Evolutionary conservation across 139 green algal species (phyloP), one percentile per base, ranked within the genome.

Genomic region (Tetraselmis chui): DNA sequence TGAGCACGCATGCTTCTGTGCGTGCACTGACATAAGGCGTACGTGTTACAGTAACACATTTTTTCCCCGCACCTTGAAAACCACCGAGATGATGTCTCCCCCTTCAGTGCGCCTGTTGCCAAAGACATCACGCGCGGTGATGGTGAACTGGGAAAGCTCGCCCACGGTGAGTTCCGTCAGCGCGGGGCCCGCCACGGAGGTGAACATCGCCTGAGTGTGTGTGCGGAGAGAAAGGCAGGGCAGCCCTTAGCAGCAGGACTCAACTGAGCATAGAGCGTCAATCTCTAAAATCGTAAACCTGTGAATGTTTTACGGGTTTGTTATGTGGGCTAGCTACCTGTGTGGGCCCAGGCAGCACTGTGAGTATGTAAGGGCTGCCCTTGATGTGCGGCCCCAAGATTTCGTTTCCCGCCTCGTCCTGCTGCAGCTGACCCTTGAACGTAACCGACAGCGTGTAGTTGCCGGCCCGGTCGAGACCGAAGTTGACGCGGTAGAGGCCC

Each of bases 371-470:
- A 2, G 77, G 77, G 58, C 28, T 59, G 28, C 32, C 32, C 29
- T 59, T 59, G 77, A 80, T 80, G 77, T 80, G 29, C 77, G 77
- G 31, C 24, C 77, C 77, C 23, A 80, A 18, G 77, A 59, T 32
- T 22, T 31, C 32, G 29, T 59, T 32, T 2, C 24, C 24, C 2
- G 31, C 77, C 24, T 80, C 77, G 29, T 80, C 27, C 23, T 31
- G 32, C 2, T 23, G 26, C 2, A 80, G 77, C 24, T 59, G 23
- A 27, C 77, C 77, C 77, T 80, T 80, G 29, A 80, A 32, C 18
- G 77, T 80, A 18, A 32, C 77, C 28, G 77, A 32, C 29, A 80
- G 31, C 24, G 77, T 59, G 77, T 80, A 80, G 28, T 80, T 80
- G 5, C 77, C 77, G 22, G 77, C 77, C 18, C 32, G 31, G 77